Evolutionary conservation across 164 flowering plant species (phyloP).

Genomic region (Houttuynia cordata): DNA sequence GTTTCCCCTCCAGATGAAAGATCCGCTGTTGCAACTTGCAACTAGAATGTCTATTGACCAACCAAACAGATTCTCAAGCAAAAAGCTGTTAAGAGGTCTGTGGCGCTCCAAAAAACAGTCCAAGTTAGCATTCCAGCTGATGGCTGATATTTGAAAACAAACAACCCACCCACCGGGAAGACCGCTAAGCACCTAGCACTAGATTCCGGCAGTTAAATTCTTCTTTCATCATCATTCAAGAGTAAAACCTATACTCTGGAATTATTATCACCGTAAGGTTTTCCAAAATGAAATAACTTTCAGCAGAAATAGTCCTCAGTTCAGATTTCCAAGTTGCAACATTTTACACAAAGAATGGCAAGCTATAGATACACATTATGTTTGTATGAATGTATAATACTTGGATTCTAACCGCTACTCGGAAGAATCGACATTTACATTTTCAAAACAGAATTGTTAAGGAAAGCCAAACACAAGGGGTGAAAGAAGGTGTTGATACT

Average conservation of each 20-base stretch:
- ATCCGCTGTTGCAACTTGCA: too few relatives aligned
- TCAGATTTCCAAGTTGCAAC: neutral
- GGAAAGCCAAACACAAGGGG: neutral
- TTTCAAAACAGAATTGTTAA: too few relatives aligned
- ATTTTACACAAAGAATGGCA: neutral
- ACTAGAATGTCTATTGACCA: neutral
- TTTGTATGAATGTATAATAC: too few relatives aligned
- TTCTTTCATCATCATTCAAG: too few relatives aligned
- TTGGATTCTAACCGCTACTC: too few relatives aligned
- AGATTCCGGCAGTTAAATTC: too few relatives aligned
- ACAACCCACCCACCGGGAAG: neutral
- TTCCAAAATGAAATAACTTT: too few relatives aligned
- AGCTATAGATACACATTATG: neutral
- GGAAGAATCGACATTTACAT: neutral
- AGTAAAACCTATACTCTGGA: too few relatives aligned
- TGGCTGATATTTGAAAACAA: neutral
- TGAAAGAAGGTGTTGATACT: too few relatives aligned
- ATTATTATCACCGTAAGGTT: too few relatives aligned
- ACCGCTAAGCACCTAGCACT: neutral
- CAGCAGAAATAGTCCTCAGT: neutral
- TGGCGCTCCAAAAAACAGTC: neutral
- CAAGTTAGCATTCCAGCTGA: neutral
- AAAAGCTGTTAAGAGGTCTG: neutral
- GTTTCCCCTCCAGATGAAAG: neutral
- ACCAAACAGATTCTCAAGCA: neutral